Percentiles rank a stretch among this genome's conserved stretches.
Evolutionary conservation across 2,329 filamentous ascomycete genomes (phyloP).

Genomic region (Metarhizium humberi): DNA sequence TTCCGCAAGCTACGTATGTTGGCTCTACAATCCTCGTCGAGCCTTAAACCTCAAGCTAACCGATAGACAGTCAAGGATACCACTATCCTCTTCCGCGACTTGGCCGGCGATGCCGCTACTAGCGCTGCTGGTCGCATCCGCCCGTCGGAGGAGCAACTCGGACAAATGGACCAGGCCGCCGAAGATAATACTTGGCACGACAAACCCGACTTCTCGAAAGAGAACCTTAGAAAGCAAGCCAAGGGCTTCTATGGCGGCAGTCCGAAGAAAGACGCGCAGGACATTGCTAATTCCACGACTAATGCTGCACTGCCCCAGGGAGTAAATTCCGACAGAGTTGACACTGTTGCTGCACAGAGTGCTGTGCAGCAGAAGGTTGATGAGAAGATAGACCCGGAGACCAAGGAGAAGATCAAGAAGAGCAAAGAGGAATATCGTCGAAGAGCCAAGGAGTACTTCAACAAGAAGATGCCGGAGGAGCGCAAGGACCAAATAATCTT

Average conservation of each 20-base stretch:
- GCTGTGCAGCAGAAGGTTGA: conserved; percentile 40
- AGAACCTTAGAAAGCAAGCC: conserved; percentile 58
- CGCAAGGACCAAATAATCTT: conserved; percentile 87
- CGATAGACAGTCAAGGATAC: conserved; percentile 58
- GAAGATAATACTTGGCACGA: conserved; percentile 94
- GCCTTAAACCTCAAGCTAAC: conserved; percentile 9
- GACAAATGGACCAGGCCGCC: conserved; percentile 73
- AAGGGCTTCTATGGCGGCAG: conserved; percentile 51
- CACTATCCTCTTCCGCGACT: conserved; percentile 72
- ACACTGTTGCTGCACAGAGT: conserved; percentile 26
- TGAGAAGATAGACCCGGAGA: conserved; percentile 57
- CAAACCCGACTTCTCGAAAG: conserved; percentile 63
- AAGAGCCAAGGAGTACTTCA: conserved; percentile 63
- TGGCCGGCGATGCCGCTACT: conserved; percentile 79
- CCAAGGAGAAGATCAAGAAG: conserved; percentile 37
- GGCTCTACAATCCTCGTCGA: neutral
- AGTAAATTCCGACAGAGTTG: conserved; percentile 37
- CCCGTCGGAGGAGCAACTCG: conserved; percentile 67
- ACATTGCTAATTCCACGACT: conserved; percentile 48
- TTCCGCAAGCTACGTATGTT: conserved; percentile 75
- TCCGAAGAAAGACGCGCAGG: conserved; percentile 48
- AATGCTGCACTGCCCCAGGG: conserved; percentile 43
- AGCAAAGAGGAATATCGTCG: conserved; percentile 33
- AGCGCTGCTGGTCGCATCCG: conserved; percentile 68
- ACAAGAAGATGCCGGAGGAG: conserved; percentile 82